Evolutionary conservation across 1,284 basidiomycete genomes (phyloP).

Genomic region (Ustilago shanxiensis): DNA sequence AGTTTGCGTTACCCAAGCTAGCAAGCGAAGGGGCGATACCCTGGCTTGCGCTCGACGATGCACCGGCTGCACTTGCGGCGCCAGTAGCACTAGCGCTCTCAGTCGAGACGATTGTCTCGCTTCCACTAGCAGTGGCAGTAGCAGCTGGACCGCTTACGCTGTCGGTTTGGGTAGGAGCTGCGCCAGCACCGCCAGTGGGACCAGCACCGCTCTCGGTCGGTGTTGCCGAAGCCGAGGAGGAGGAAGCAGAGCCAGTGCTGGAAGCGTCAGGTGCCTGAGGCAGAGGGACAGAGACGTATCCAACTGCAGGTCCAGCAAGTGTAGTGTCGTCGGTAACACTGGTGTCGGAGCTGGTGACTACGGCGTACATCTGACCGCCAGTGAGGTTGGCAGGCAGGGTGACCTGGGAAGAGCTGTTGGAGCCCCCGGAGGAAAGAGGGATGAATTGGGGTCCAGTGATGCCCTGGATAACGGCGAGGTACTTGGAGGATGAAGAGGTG

Average conservation of each 20-base stretch:
- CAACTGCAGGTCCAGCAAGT: slow-evolving; percentile 45
- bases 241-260: slow-evolving; percentile 7
- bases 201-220: neutral
- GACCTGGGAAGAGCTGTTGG: slow-evolving; percentile 17
- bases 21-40: slow-evolving; percentile 9
- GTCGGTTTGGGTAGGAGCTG: slow-evolving; percentile 6
- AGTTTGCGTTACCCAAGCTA: slow-evolving; percentile 9
- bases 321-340: slow-evolving; percentile 52
- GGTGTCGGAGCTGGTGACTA: slow-evolving; percentile 38
- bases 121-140: slow-evolving; percentile 17
- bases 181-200: neutral
- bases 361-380: slow-evolving; percentile 54
- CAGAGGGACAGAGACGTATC: slow-evolving; percentile 44
- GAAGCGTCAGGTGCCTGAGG: slow-evolving; percentile 46
- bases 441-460: slow-evolving; percentile 32
- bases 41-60: neutral
- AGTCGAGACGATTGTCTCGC: slow-evolving; percentile 27
- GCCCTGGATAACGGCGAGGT: slow-evolving; percentile 52
- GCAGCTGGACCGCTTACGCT: slow-evolving; percentile 2
- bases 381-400: slow-evolving; percentile 48
- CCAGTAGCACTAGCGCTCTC: neutral
- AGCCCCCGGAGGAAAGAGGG: slow-evolving; percentile 6
- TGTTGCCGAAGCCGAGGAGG: slow-evolving; percentile 1
- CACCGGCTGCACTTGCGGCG: neutral
- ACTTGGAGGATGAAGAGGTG: slow-evolving; percentile 3